Evolutionary conservation across 2,329 filamentous ascomycete genomes (phyloP).

Genomic region (Cordyceps pruinosa): DNA sequence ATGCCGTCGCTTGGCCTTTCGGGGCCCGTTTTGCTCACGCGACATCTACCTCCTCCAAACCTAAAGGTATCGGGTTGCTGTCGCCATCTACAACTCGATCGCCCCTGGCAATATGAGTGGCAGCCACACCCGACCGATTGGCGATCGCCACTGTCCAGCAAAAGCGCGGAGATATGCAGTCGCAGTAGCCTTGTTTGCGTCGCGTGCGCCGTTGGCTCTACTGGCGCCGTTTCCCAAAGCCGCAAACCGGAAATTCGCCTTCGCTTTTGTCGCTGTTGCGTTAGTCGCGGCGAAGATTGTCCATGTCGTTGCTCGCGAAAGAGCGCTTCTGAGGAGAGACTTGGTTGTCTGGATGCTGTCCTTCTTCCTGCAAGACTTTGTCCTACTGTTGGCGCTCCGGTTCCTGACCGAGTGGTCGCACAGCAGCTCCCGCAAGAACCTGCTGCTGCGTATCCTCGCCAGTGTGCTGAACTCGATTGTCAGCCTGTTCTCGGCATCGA

Average conservation of each 20-base stretch:
- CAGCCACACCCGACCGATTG: not conserved
- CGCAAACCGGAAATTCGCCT: slow-evolving; percentile 7
- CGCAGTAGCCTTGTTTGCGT: slow-evolving; percentile 1
- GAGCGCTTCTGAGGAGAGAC: slow-evolving; percentile 5
- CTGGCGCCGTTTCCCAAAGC: not conserved
- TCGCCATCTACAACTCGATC: not conserved
- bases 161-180: not conserved
- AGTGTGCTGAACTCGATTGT: not conserved
- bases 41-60: not conserved
- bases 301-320: slow-evolving; percentile 7
- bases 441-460: not conserved
- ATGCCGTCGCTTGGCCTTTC: not conserved
- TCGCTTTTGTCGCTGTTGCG: slow-evolving; percentile 10
- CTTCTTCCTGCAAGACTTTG: slow-evolving; percentile 10
- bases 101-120: not conserved
- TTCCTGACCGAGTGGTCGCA: slow-evolving; percentile 4
- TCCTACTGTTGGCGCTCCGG: slow-evolving; percentile 2
- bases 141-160: not conserved
- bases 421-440: not conserved
- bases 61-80: not conserved
- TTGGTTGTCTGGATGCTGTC: slow-evolving; percentile 9
- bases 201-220: slow-evolving; percentile 1
- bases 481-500: not conserved
- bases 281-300: slow-evolving; percentile 10
- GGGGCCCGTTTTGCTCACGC: not conserved